Base-by-base conservation (phyloP, 192 early-diverging fungal species). In the Physocladia obscura region DNA sequence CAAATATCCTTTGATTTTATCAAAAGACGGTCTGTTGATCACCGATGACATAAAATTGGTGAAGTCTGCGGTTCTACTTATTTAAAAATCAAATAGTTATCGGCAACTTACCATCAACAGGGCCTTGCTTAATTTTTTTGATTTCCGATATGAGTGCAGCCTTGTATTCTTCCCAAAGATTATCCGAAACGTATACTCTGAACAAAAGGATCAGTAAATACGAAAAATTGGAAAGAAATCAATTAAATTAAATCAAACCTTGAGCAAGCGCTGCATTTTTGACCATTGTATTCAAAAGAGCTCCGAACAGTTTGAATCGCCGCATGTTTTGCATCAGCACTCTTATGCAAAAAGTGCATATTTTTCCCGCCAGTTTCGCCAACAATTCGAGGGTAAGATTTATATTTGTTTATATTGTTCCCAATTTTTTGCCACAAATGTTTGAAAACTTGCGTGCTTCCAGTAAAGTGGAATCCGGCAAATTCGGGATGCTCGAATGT, bases 341-440 rank as follows among this genome's bases (percentile, higher is more conserved):
- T 73, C 72, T 91, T 84, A 79, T 97, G 95, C 49, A 97, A 74
- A 59, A 98, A 79, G 73, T 98, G 97, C 87, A 94, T 96, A 89
- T 98, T 98, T 85, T 98, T 98, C 60, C 97, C 97, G 75, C 97
- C 97, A 30, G 96, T 97, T 81, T 98, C 96, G 75, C 96, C 96
- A 19, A 98, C 95, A 62, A 98, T 91, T 75, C 96, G 91, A 51
- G 96, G 96, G 79, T 95, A 98, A 54, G 88, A 89, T 76, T 86
- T 87, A 85, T 97, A 98, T 49, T 70, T 85, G 65, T 94, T 89
- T 54, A 98, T 87, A 85, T 98, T 97, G 74, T 89, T 80, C 37
- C 88, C 92, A 77, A 97, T 93, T 65, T 90, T 86, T 81, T 89
- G 88, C 93, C 93, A 98, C 74, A 98, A 82, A 71, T 88, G 82